Conservation (phyloP, 2,329 filamentous ascomycete genomes). For the Penicillium concentricum region DNA sequence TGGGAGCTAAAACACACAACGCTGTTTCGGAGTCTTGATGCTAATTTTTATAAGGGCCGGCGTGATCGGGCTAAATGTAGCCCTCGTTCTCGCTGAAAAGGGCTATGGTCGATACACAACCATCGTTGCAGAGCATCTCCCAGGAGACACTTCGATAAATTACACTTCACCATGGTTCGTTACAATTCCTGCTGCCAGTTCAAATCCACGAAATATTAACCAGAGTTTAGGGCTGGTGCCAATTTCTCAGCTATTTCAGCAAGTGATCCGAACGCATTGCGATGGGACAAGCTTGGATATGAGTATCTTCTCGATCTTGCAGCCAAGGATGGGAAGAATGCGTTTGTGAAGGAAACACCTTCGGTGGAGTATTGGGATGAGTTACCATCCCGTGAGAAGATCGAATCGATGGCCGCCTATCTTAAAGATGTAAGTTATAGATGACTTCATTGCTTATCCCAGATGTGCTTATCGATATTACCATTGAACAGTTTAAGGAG, state of each 20-base stretch:
- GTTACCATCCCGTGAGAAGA: constrained; percentile 41
- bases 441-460: not conserved
- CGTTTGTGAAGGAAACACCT: constrained; percentile 33
- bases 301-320: constrained; percentile 40
- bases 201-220: not conserved
- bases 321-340: constrained; percentile 32
- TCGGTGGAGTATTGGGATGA: constrained; percentile 47
- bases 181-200: constrained; percentile 1
- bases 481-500: constrained; percentile 10
- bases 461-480: not conserved
- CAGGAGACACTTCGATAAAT: constrained; percentile 39
- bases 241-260: constrained; percentile 50
- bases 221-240: constrained; percentile 39
- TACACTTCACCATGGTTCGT: constrained; percentile 46
- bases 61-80: constrained; percentile 5
- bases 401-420: constrained; percentile 43
- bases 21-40: not conserved
- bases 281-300: constrained; percentile 46
- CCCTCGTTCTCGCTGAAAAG: constrained; percentile 1
- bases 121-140: constrained; percentile 43
- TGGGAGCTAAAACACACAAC: not conserved
- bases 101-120: constrained; percentile 21
- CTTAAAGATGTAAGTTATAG: constrained; percentile 37
- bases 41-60: not conserved
- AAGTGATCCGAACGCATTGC: constrained; percentile 42